phyloP scores from a whole-genome alignment of 257 asterid genomes.

The Vinca minor region DNA sequence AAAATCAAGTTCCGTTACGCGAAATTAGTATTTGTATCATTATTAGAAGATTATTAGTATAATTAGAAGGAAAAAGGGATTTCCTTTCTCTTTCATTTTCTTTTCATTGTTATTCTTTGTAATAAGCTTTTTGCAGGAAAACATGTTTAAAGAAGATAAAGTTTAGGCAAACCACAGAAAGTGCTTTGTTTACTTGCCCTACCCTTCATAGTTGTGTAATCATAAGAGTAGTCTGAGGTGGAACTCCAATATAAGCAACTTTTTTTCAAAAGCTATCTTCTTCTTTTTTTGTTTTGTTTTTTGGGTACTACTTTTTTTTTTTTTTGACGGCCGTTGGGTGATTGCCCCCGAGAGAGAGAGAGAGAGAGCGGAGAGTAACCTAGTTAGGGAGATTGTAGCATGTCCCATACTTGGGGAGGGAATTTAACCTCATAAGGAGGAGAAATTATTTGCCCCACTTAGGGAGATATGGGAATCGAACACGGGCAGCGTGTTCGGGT shows the following conservation, averaged over 20 bases:
- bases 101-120: neutral
- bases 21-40: neutral
- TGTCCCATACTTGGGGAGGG: too few relatives aligned
- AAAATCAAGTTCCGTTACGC: neutral
- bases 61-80: neutral
- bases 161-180: neutral
- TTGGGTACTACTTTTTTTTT: too few relatives aligned
- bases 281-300: neutral
- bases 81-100: neutral
- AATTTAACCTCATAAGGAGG: too few relatives aligned
- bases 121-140: neutral
- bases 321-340: too few relatives aligned
- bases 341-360: too few relatives aligned
- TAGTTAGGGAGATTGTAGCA: too few relatives aligned
- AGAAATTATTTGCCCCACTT: too few relatives aligned
- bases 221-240: conserved; percentile 7
- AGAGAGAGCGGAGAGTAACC: too few relatives aligned
- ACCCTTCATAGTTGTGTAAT: neutral
- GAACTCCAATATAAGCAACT: conserved; percentile 13
- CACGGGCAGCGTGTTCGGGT: too few relatives aligned
- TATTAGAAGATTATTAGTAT: conserved; percentile 1
- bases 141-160: neutral
- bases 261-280: neutral
- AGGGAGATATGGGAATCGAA: too few relatives aligned
- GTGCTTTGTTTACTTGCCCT: neutral